Evolutionary conservation across 495 filamentous ascomycete species (phyloP), one percentile per base, ranked within the genome.

Genomic region (Cladorrhinum samala): DNA sequence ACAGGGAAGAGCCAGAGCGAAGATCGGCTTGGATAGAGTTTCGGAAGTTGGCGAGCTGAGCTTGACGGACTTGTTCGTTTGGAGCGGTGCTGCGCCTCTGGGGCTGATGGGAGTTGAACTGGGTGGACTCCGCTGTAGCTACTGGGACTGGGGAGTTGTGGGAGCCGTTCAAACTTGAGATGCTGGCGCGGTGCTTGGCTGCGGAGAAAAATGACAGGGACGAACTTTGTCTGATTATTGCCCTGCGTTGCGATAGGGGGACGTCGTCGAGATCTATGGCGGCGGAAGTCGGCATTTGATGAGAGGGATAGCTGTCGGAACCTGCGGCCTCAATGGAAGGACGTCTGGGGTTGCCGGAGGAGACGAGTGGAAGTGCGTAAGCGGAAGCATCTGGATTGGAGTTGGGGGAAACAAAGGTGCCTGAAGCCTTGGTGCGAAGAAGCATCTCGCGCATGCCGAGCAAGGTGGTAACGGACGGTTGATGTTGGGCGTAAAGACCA

Each of bases 11-110:
- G 11, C 5, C 17, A 11, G 68, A 66, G 17, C 74, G 69, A 9
- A 83, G 64, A 30, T 91, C 86, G 9, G 83, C 76, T 9, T 82
- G 82, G 5, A 94, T 71, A 3, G 81, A 86, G 54, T 83, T 79
- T 16, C 89, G 79, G 79, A 88, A 94, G n/a, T 72, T 77, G n/a
- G 85, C 85, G 45, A 94, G 79, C 59, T 78, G 76, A 0, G 79
- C 75, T 21, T 84, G 81, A 18, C 82, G 75, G 36, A 73, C 75
- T 4, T 64, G 63, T 4, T 72, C 67, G 14, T 77, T 62, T 5
- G 73, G 64, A 0, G 62, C 23, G 9, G 50, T 63, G 17, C 70
- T 71, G 2, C 55, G 63, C 14, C 83, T 76, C 19, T 66, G 67
- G 1, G 83, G 81, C 53, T 83, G 82, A 54, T 84, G 79, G 0